Conservation (phyloP, 148 eudicot species). For the Camellia sinensis region DNA sequence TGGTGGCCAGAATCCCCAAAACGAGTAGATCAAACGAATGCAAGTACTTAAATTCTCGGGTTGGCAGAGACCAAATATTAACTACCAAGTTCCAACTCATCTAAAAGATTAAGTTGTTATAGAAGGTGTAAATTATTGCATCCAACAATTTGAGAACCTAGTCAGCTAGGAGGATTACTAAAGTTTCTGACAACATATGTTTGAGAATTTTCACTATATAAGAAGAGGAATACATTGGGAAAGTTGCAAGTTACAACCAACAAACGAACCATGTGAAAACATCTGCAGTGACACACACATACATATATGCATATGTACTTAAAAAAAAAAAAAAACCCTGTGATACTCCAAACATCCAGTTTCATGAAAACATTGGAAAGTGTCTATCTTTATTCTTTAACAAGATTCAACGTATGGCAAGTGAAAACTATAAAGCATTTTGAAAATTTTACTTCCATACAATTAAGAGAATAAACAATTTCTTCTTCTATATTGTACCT, state of each 20-base stretch:
- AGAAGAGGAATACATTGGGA: neutral
- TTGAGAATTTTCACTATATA: neutral
- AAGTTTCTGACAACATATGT: neutral
- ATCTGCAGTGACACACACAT: neutral
- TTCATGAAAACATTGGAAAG: neutral
- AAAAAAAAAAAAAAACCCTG: neutral
- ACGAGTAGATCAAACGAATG: neutral
- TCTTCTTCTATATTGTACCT: conserved; percentile 37
- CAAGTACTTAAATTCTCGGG: neutral
- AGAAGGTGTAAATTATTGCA: neutral
- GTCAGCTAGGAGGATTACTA: conserved; percentile 1
- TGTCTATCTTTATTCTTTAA: neutral
- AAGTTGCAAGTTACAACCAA: neutral
- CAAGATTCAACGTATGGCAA: neutral
- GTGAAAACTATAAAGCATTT: neutral
- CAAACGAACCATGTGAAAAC: neutral
- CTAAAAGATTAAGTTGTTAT: neutral
- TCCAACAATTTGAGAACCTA: neutral
- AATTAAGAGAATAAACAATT: neutral
- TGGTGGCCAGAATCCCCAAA: neutral
- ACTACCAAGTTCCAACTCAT: neutral
- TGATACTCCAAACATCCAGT: neutral
- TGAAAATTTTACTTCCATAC: neutral
- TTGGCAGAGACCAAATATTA: neutral
- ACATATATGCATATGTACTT: neutral